These are phyloP conservation scores for Monascus ruber DNA, from an alignment of 2,329 filamentous ascomycete genomes.

Conservation along the genomic window DNA sequence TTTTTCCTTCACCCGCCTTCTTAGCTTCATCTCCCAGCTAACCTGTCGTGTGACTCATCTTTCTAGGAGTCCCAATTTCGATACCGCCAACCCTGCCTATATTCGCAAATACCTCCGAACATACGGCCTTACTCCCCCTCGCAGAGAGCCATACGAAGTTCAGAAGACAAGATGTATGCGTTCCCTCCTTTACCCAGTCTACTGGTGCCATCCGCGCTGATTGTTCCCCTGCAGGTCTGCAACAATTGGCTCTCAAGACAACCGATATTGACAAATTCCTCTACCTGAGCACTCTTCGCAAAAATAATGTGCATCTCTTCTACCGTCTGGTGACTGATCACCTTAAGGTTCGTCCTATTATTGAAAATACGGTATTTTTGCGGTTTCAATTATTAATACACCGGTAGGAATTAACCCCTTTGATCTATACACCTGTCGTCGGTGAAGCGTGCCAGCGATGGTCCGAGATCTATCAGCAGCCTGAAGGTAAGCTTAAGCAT, in stretches of 20 bases:
- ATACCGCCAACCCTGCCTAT: slow-evolving; percentile 39
- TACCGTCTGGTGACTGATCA: slow-evolving; percentile 40
- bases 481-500: slow-evolving; percentile 53
- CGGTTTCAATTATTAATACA: not conserved
- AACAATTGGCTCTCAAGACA: slow-evolving; percentile 36
- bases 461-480: slow-evolving; percentile 88
- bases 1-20: too few relatives aligned
- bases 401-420: slow-evolving; percentile 34
- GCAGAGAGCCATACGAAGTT: slow-evolving; percentile 37
- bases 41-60: slow-evolving; percentile 7
- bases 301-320: slow-evolving; percentile 43
- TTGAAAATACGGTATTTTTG: not conserved
- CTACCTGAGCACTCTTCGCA: slow-evolving; percentile 39
- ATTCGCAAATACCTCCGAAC: slow-evolving; percentile 42
- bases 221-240: slow-evolving; percentile 21
- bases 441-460: slow-evolving; percentile 95
- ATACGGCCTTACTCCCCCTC: slow-evolving; percentile 39
- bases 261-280: slow-evolving; percentile 40
- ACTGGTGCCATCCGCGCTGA: not conserved
- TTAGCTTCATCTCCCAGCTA: too few relatives aligned
- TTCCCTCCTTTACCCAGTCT: not conserved
- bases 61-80: slow-evolving; percentile 33
- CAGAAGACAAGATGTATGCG: slow-evolving; percentile 37
- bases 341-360: slow-evolving; percentile 25
- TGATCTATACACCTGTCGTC: slow-evolving; percentile 47